Evolutionary conservation across 1,284 basidiomycete genomes (phyloP), one percentile per base, ranked within the genome.

Genomic region (Ustilago tritici): DNA sequence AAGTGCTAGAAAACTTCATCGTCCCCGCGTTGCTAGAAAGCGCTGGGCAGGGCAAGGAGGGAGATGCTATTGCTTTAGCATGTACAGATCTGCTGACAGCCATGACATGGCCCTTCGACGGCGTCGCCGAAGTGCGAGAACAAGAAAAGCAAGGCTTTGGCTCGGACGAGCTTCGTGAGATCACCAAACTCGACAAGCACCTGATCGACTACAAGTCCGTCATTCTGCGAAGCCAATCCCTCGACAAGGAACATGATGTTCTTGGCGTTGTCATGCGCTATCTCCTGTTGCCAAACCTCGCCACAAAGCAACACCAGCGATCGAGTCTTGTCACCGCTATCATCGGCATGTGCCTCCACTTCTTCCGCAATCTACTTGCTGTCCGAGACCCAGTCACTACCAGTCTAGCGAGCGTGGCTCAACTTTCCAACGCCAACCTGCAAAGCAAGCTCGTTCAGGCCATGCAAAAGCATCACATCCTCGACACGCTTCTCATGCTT

Each of bases 91-190:
- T 86, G n/a, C 70, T 86, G 55, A 86, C 83, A 8, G 81, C 84
- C 1, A 68, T 86, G 54, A 86, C 85, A 0, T 86, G 85, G 85
- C 85, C 85, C 1, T 78, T 86, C 17, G 83, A 85, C 63, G 78
- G 76, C 12, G 56, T 70, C 7, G 82, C 79, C 49, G 85, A 85
- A 59, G 47, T 84, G 7, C 77, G 76, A 46, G 82, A 80, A 43
- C 80, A 78, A 12, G 68, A 78, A 36, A 77, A 76, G 56, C 78
- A 80, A 36, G 78, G 81, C 31, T 74, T 82, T 43, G 81, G 83
- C n/a, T 65, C 76, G 12, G 64, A 70, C 34, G 66, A 75, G 17
- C 61, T 85, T 2, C 54, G 61, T 32, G 63, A 69, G 49, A 78
- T 84, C 38, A 62, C 79, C 14, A 68, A 70, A 19, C 71, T 85